Conservation (phyloP, 768 basidiomycete genomes). For the Lactifluus subvellereus region DNA sequence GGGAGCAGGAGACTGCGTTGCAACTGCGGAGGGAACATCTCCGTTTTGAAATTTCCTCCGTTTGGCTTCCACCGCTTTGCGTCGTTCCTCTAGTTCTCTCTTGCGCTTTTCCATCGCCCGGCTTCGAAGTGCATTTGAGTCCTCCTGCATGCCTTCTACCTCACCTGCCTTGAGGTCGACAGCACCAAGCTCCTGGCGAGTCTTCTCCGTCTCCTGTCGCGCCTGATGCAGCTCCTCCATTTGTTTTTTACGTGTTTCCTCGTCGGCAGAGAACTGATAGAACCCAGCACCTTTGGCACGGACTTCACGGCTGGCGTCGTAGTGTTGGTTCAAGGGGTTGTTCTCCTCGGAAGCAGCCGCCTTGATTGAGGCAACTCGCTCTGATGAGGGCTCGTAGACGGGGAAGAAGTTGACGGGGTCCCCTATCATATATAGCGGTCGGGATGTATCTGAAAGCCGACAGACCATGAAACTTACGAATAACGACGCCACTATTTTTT, state of each 20-base stretch:
- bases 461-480: conserved; percentile 13
- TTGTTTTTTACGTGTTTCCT: conserved; percentile 67
- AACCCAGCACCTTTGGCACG: conserved; percentile 87
- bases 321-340: conserved; percentile 71
- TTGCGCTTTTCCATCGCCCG: conserved; percentile 69
- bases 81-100: conserved; percentile 64
- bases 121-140: conserved; percentile 35
- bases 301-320: conserved; percentile 75
- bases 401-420: conserved; percentile 86
- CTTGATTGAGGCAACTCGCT: conserved; percentile 69
- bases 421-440: conserved; percentile 37
- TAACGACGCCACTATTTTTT: conserved; percentile 20
- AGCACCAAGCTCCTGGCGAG: conserved; percentile 54
- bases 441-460: background rate
- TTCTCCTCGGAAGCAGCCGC: conserved; percentile 63
- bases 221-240: conserved; percentile 74
- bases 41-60: conserved; percentile 45
- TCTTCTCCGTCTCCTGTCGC: conserved; percentile 65
- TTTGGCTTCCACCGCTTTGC: conserved; percentile 56
- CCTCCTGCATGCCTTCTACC: conserved; percentile 65
- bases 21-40: background rate
- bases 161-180: conserved; percentile 61
- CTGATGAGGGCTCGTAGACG: conserved; percentile 77
- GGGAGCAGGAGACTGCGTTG: conserved; percentile 16
- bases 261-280: conserved; percentile 87